Base-by-base conservation (phyloP, 2,329 filamentous ascomycete species). In the Tolypocladium amazonense region DNA sequence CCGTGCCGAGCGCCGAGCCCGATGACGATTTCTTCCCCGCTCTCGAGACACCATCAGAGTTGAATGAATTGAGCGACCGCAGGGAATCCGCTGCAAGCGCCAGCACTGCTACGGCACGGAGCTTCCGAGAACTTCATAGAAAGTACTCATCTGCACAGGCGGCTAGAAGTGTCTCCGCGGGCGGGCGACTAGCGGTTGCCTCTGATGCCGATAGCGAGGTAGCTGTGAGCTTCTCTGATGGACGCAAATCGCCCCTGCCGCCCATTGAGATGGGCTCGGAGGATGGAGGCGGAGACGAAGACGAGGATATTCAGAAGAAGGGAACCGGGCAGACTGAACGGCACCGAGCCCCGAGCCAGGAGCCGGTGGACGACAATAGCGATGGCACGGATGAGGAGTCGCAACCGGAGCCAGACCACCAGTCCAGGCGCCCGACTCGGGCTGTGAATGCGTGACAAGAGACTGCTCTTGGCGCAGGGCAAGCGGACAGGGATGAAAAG, bases 41-140 rank as follows among this genome's bases (percentile, higher is more conserved):
- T n/a, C 69, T 81, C 1, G 76, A 76, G 8, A 75, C 76, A 25
- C 72, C 76, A 7, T 67, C 74, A 3, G 76, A 76, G n/a, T 69
- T 70, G 20, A 70, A 70, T 11, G 77, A 79, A n/a, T 67, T 71
- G n/a, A 70, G 68, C 14, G 79, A 78, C 43, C 81, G 85, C 23
- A 80, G 85, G 38, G 82, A 78, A 50, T 90, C 87, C 2, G 76
- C 80, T 20, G 82, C 85, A 25, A 89, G 86, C 64, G 79, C 80
- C 18, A 88, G 85, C 71, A 88, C 86, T 14, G 82, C 85, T 23
- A 88, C 87, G 3, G 84, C 84, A 1, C 77, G 80, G 65, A 89
- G 86, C 66, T 87, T 87, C 67, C 79, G 82, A 45, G 83, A 87
- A 45, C 73, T 87, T 38, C 82, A 86, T 65, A 75, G 81, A 52